Percentiles rank a stretch among this genome's conserved stretches.
phyloP scores from a whole-genome alignment of 768 basidiomycete genomes.

The Lentinula raphanica region DNA sequence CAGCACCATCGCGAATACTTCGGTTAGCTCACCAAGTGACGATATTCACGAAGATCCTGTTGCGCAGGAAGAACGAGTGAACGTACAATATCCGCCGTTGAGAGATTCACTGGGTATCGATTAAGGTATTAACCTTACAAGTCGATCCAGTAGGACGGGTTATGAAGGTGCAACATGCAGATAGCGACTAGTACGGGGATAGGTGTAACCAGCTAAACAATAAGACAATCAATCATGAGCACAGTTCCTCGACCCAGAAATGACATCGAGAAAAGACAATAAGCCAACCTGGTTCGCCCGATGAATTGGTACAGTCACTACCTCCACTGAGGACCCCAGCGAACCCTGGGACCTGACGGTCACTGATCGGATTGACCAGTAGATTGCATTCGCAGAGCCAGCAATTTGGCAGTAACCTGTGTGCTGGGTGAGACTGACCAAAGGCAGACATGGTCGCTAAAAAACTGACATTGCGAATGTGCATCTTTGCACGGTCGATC shows the following conservation, averaged over 20 bases:
- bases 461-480: constrained; percentile 70
- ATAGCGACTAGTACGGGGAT: background rate
- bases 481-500: constrained; percentile 72
- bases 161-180: background rate
- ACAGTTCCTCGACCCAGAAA: background rate
- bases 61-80: background rate
- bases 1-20: background rate
- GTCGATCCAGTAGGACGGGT: background rate
- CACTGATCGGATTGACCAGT: constrained; percentile 24
- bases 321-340: background rate
- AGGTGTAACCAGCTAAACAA: background rate
- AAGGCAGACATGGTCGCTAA: constrained; percentile 14
- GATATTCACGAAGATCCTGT: background rate
- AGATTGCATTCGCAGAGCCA: constrained; percentile 56
- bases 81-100: background rate
- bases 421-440: constrained; percentile 11
- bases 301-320: background rate
- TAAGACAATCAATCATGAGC: background rate
- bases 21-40: background rate
- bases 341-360: background rate
- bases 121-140: background rate
- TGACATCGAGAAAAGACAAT: constrained; percentile 6
- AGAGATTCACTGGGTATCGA: background rate
- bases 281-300: constrained; percentile 6
- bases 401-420: constrained; percentile 77